Base-by-base conservation (phyloP, 148 eudicot genomes). In the Gaultheria prostrata region DNA sequence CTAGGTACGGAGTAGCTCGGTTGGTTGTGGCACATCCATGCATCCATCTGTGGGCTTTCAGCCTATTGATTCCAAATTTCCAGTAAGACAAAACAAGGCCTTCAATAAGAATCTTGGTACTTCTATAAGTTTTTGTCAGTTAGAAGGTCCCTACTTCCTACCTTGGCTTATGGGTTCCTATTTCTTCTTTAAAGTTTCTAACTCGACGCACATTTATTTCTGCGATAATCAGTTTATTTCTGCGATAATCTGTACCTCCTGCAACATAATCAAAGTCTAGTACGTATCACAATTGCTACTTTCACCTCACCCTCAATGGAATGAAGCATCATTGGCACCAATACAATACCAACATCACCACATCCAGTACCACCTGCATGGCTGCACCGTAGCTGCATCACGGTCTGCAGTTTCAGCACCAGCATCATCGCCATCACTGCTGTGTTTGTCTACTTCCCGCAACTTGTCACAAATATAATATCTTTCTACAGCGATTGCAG, bases 391-490 rank as follows among this genome's bases (percentile, higher is more conserved):
- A 70, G 74, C 74, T 15, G 43, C 78, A 24, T 46, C 49, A 39
- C 17, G 78, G 13, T 54, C 57, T 43, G 78, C 53, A 46, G 11
- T 75, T 45, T 75, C 32, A 75, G 32, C 32, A 0, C 24, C 30
- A 75, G 13, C 3, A n/a, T 6, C 78, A n/a, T n/a, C 43, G 43
- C 43, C 76, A n/a, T 75, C 13, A 10, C 54, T 46, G 78, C 30
- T 21, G 78, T n/a, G 14, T 51, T 75, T 75, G 78, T 45, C 78
- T 75, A 46, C 51, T 24, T 45, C 49, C 76, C 39, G n/a, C 17
- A 45, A 45, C 78, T 75, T 46, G 14, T n/a, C 78, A 75, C 20
- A 32, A 35, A 35, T 14, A 28, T 24, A 45, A 39, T 72, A 24
- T 72, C 76, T 17, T 72, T 72, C 49, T 72, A 72, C 21, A 18